Conservation (phyloP, 805 yeast species). For the Soucietia sequanensis region DNA sequence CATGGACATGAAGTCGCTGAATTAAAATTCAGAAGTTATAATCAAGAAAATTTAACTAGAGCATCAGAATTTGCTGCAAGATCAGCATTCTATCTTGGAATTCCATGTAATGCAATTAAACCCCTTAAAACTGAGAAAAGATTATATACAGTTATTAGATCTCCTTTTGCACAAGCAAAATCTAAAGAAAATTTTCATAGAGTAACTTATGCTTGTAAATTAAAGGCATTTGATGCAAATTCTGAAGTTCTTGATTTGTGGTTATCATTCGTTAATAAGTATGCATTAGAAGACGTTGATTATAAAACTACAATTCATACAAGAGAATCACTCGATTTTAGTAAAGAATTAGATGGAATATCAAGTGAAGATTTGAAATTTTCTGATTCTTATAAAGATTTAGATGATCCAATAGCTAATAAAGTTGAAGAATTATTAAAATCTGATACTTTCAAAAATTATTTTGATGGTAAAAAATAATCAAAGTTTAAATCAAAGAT, state of each 20-base stretch:
- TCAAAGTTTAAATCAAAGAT: too few species aligned
- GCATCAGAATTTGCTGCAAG: conserved; percentile 84
- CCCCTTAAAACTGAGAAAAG: conserved; percentile 65
- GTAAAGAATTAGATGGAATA: conserved; percentile 27
- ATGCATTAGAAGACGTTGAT: conserved; percentile 79
- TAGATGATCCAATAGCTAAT: conserved; percentile 51
- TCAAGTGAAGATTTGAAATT: conserved; percentile 24
- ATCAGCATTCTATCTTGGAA: conserved; percentile 85
- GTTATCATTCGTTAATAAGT: conserved; percentile 73
- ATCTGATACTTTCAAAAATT: conserved; percentile 68
- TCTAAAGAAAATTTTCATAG: conserved; percentile 93
- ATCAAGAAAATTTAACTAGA: conserved; percentile 66
- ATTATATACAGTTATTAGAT: conserved; percentile 89
- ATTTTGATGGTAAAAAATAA: conserved; percentile 26
- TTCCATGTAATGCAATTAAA: conserved; percentile 82
- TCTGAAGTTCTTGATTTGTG: conserved; percentile 82
- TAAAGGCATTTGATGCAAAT: conserved; percentile 80
- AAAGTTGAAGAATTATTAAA: conserved; percentile 71
- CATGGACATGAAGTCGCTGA: conserved; percentile 81
- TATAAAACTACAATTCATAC: conserved; percentile 63
- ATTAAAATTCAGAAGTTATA: conserved; percentile 69
- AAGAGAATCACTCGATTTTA: conserved; percentile 30
- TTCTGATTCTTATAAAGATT: conserved; percentile 32
- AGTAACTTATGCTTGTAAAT: conserved; percentile 70
- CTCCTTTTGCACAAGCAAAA: conserved; percentile 94